Evolutionary conservation across 2,329 filamentous ascomycete species (phyloP), one percentile per base, ranked within the genome.

Genomic region (Aspergillus piperis): DNA sequence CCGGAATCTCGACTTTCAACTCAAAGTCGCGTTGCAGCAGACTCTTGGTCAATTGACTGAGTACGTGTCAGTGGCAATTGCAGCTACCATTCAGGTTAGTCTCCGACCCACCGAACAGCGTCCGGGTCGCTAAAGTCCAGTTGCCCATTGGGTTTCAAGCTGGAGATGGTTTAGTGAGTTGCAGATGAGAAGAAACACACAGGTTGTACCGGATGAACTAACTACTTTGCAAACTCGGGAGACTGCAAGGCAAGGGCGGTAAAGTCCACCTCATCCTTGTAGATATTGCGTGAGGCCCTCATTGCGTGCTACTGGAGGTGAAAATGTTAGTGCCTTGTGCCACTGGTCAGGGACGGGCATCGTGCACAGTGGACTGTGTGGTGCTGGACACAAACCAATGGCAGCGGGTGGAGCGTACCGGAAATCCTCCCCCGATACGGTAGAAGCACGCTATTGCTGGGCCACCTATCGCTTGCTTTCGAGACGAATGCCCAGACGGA

Each of bases 121-220:
- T 83, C 79, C 4, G 93, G 89, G 69, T 96, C 84, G 54, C 86
- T 88, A 69, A 98, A 98, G 77, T 97, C 87, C 25, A 96, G 81
- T 64, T 88, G 86, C 8, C 81, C 82, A 62, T 84, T 84, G 53
- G 75, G 64, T 66, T 81, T 84, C 32, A 86, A 70, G 59, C 83
- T 85, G 63, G 21, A 30, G 41, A 44, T 54, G 52, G 21, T 58
- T 61, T 59, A 59, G 59, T 38, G 25, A 32, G 15, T 32, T 36
- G 32, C 11, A 25, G 6, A 8, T 23, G 8, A 36, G 30, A 36
- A 11, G 11, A 11, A 42, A 83, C 30, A 84, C 69, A 58, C 81
- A 84, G 63, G 27, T 19, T 47, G n/a, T n/a, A 44, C 17, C 39
- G 19, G 17, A 17, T 42, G 21, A 17, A 82, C 77, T 60, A 71